phyloP scores from a whole-genome alignment of 768 basidiomycete genomes.

The Lentinula edodes region DNA sequence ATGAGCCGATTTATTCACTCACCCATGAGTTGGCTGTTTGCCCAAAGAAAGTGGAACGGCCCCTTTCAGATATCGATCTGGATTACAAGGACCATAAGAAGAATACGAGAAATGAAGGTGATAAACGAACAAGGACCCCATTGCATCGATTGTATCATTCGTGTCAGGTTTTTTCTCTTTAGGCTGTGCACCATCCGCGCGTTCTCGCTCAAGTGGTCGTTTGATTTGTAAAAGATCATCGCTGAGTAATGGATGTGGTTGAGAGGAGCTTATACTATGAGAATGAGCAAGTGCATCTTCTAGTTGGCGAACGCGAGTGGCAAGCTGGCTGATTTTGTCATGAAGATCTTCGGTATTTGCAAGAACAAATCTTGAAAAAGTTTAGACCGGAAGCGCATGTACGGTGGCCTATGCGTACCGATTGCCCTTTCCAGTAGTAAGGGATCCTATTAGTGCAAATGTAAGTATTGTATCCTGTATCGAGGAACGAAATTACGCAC shows the following conservation, averaged over 20 bases:
- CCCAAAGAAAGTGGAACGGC: slow-evolving; percentile 62
- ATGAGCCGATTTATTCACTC: slow-evolving; percentile 18
- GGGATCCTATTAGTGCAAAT: slow-evolving; percentile 38
- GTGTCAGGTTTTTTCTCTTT: slow-evolving; percentile 41
- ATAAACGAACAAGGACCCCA: slow-evolving; percentile 51
- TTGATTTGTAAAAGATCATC: slow-evolving; percentile 63
- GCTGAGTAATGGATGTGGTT: slow-evolving; percentile 52
- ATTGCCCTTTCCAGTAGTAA: slow-evolving; percentile 72
- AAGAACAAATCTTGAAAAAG: slow-evolving; percentile 49
- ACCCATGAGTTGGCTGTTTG: slow-evolving; percentile 68
- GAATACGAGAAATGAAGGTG: slow-evolving; percentile 11
- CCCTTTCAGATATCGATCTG: slow-evolving; percentile 59
- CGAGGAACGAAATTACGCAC: slow-evolving; percentile 21
- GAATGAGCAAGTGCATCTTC: slow-evolving; percentile 60
- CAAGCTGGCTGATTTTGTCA: slow-evolving; percentile 58
- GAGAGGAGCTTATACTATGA: slow-evolving; percentile 40
- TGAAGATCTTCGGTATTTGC: slow-evolving; percentile 68
- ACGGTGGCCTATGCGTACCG: slow-evolving; percentile 32
- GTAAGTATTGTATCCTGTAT: slow-evolving; percentile 8
- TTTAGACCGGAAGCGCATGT: not conserved
- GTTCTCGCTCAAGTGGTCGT: slow-evolving; percentile 60
- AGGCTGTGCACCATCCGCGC: slow-evolving; percentile 26
- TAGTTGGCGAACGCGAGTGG: slow-evolving; percentile 59
- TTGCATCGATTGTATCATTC: slow-evolving; percentile 53
- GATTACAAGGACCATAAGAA: slow-evolving; percentile 9